phyloP scores from a whole-genome alignment of 495 filamentous ascomycete species.

The Trichocladium antarcticum region DNA sequence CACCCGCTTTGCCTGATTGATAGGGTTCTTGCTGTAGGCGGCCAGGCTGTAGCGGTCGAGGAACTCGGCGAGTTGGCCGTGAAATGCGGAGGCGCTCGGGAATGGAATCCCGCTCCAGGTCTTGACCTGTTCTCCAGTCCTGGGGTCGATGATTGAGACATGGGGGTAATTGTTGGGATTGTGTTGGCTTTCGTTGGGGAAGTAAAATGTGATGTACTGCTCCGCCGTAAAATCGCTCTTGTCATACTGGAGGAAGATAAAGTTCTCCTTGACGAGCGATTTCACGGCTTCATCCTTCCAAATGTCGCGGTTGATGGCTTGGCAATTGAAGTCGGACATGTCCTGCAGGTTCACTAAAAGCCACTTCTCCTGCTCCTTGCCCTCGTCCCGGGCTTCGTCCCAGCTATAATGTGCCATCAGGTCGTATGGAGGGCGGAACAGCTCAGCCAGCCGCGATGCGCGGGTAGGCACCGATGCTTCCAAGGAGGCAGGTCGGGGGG shows the following conservation, averaged over 20 bases:
- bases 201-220: slow-evolving; percentile 83
- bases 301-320: slow-evolving; percentile 82
- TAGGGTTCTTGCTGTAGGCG: slow-evolving; percentile 79
- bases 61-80: slow-evolving; percentile 87
- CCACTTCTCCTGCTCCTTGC: slow-evolving; percentile 83
- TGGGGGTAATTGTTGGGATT: slow-evolving; percentile 76
- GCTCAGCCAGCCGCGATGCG: slow-evolving; percentile 58
- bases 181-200: slow-evolving; percentile 56
- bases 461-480: slow-evolving; percentile 15
- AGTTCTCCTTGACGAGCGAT: slow-evolving; percentile 77
- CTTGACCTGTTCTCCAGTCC: slow-evolving; percentile 95
- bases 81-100: slow-evolving; percentile 65
- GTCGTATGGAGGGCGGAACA: slow-evolving; percentile 85
- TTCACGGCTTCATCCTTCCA: slow-evolving; percentile 78
- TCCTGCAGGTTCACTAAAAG: slow-evolving; percentile 93
- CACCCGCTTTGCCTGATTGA: slow-evolving; percentile 68
- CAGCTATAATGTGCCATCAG: slow-evolving; percentile 64
- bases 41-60: slow-evolving; percentile 88
- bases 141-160: slow-evolving; percentile 88
- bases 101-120: slow-evolving; percentile 81
- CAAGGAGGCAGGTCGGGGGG: slow-evolving; percentile 1
- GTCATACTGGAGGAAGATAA: slow-evolving; percentile 85
- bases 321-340: slow-evolving; percentile 80
- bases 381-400: slow-evolving; percentile 71
- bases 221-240: slow-evolving; percentile 65